Percentiles rank a stretch among this genome's conserved stretches.
Evolutionary conservation across 768 basidiomycete species (phyloP).

Genomic region (Mrakia blollopis): DNA sequence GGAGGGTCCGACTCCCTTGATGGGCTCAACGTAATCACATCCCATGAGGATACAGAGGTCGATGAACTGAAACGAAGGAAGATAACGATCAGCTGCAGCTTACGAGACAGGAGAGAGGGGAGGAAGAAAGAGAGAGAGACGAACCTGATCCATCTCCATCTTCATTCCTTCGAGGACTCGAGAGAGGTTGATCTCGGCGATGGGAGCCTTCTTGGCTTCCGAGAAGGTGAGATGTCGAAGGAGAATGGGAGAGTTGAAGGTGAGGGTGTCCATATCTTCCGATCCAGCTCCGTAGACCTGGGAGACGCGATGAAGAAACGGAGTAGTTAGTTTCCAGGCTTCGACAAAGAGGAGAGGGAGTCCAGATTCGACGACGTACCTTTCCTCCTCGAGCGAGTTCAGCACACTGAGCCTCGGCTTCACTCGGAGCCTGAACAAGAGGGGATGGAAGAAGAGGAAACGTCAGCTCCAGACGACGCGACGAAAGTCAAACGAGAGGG

Average conservation of each 20-base stretch:
- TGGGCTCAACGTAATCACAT: constrained; percentile 98
- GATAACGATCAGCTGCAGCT: neutral
- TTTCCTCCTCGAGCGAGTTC: constrained; percentile 95
- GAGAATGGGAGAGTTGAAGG: constrained; percentile 84
- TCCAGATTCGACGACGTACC: constrained; percentile 46
- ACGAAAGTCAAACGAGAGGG: neutral
- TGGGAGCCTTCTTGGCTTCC: constrained; percentile 94
- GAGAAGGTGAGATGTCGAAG: constrained; percentile 96
- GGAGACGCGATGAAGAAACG: neutral
- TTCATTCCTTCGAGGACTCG: constrained; percentile 79
- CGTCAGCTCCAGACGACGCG: neutral
- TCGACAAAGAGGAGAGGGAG: neutral
- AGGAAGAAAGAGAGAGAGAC: constrained; percentile 13
- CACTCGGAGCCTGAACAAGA: constrained; percentile 78
- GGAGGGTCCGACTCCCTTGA: constrained; percentile 92
- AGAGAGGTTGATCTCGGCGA: constrained; percentile 80
- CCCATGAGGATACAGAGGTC: constrained; percentile 94
- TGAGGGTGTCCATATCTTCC: constrained; percentile 99
- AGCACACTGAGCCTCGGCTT: constrained; percentile 98
- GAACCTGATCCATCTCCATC: constrained; percentile 85
- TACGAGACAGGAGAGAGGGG: neutral
- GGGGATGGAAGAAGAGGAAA: neutral
- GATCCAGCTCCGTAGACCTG: constrained; percentile 96
- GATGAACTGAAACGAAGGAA: constrained; percentile 62
- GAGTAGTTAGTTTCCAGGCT: neutral